Evolutionary conservation across 1,284 basidiomycete genomes (phyloP), one percentile per base, ranked within the genome.

Genomic region (Heterobasidion parviporum): DNA sequence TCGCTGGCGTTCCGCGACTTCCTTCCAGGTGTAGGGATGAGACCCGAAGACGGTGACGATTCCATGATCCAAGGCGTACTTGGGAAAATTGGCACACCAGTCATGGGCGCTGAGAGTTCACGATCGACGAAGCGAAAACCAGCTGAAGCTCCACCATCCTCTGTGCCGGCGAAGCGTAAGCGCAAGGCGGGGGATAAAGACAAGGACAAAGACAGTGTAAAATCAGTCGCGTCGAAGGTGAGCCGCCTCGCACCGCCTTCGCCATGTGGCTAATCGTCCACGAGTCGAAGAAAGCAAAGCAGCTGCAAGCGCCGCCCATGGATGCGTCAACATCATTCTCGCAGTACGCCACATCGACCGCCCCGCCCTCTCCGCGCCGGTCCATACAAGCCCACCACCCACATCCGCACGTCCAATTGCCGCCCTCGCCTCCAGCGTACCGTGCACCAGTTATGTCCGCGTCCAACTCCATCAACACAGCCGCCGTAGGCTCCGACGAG

Each of bases 1-100:
- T 81, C 94, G 50, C 84, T 87, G 57, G 95, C 96, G 66, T 97
- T 98, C 69, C 87, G 89, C 61, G 84, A 94, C 61, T 98, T 97
- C 72, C 80, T 98, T 66, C 93, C 94, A 1, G 91, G 56, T 8
- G 43, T 8, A 75, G 48, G 54, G 9, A 15, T 36, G 5, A 46
- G 45, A 6, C 52, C 50, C 9, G 56, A 55, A 26, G 15, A 18
- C 10, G 60, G 55, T 14, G 46, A 53, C 35, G 53, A 57, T 3
- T 54, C 36, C 8, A 50, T 53, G 12, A 52, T 61, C 16, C 60
- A 54, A 20, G 59, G 60, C 43, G 52, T 56, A 50, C 50, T 54
- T n/a, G 44, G 46, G 26, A 32, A 20, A 10, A 62, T 52, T 2
- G 35, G 50, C n/a, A 59, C 55, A 2, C 60, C 55, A 32, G 54